Percentiles rank a stretch among this genome's conserved stretches.
phyloP scores from a whole-genome alignment of 805 yeast genomes.

The Saturnispora quitensis region DNA sequence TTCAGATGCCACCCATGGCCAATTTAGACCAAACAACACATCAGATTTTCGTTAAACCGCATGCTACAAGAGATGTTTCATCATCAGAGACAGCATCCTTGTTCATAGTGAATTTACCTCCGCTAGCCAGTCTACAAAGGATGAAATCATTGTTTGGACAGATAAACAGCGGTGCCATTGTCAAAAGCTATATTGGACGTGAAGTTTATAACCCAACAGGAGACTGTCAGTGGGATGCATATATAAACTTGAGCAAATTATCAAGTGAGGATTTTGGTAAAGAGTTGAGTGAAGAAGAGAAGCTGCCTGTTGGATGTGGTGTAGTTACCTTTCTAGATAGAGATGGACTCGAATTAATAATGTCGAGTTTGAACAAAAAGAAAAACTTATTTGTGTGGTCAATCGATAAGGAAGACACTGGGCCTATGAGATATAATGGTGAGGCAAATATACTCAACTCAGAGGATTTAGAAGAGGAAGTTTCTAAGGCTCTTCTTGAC shows the following conservation, averaged over 20 bases:
- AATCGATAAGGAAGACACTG: slow-evolving; percentile 23
- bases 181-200: slow-evolving; percentile 33
- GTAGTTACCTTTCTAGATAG: slow-evolving; percentile 68
- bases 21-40: slow-evolving; percentile 30
- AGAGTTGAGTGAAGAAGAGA: slow-evolving; percentile 29
- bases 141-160: slow-evolving; percentile 50
- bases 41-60: slow-evolving; percentile 60
- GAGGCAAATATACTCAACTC: slow-evolving; percentile 37
- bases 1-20: slow-evolving; percentile 30
- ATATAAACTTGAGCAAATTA: slow-evolving; percentile 45
- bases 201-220: slow-evolving; percentile 26
- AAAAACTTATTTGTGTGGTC: slow-evolving; percentile 33
- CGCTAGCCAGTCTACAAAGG: slow-evolving; percentile 42
- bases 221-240: slow-evolving; percentile 29
- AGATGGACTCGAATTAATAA: slow-evolving; percentile 54
- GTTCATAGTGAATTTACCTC: slow-evolving; percentile 73
- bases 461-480: slow-evolving; percentile 42
- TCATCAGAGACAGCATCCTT: slow-evolving; percentile 42
- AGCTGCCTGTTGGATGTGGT: slow-evolving; percentile 66
- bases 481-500: slow-evolving; percentile 51
- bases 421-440: slow-evolving; percentile 35
- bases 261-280: slow-evolving; percentile 40
- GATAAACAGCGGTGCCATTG: slow-evolving; percentile 55
- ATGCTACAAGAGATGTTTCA: slow-evolving; percentile 34
- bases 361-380: slow-evolving; percentile 49